Base-by-base conservation (phyloP, 108 stramenopile species). In the Cyclotella sp. region DNA sequence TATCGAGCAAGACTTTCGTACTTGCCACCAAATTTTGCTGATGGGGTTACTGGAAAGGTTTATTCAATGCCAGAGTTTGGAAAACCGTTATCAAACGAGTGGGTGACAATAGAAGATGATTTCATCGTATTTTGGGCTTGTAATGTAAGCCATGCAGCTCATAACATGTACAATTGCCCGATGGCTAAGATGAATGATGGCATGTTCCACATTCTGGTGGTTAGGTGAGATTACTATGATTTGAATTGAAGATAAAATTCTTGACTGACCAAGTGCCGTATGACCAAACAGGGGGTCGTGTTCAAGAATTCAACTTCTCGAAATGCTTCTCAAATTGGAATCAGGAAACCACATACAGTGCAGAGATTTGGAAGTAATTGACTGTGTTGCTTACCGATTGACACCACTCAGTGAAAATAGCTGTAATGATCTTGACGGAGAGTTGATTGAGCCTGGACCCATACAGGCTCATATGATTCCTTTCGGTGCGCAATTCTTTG, bases 351-450 rank as follows among this genome's bases (percentile, higher is more conserved):
- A 96, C 68, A 85, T 87, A 11, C 54, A 82, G 0, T 84, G 84
- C 58, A 68, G 75, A 21, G 75, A 66, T 14, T 84, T 84, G 22
- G 92, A 94, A 73, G 79, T 92, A 39, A 63, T 93, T 34, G 60
- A 86, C 30, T 96, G 96, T 72, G 75, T 81, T 24, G 93, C 96
- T 12, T 94, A 86, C 78, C 87, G 92, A 11, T 78, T 96, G 21
- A 92, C 94, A 70, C 88, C 92, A 18, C 34, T 83, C 45, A 41
- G 58, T 15, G 51, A 77, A 18, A 88, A 85, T 26, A 90, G 90
- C 21, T 87, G 86, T 79, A 92, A 94, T 75, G 91, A 90, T 73
- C 59, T 96, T 67, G 96, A 96, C 69, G 96, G 96, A 22, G 96
- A 96, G 83, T 78, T 92, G 61, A 78, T 96, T 49, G 91, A 94